Percentiles rank a stretch among this genome's conserved stretches.
Evolutionary conservation across 208 protist species (phyloP).

Genomic region (Crithidia bombi): DNA sequence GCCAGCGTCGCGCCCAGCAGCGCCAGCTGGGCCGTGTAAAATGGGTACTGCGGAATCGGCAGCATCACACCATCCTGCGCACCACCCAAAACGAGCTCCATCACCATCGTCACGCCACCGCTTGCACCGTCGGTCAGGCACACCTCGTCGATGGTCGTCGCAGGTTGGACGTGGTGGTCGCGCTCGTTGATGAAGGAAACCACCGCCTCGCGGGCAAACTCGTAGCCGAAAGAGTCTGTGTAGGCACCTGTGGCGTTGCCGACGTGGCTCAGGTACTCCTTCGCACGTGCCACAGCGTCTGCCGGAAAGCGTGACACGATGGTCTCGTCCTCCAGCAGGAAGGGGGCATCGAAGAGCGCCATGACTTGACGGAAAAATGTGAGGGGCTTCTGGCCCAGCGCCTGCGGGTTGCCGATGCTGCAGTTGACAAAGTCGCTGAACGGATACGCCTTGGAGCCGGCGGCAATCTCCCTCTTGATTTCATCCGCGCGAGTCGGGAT

Average conservation of each 20-base stretch:
- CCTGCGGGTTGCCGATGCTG: conserved; percentile 99
- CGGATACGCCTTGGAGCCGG: conserved; percentile 43
- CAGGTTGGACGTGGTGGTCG: conserved; percentile 79
- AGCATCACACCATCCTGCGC: conserved; percentile 91
- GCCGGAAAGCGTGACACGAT: conserved; percentile 66
- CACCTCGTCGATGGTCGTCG: conserved; percentile 48
- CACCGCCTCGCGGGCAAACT: conserved; percentile 89
- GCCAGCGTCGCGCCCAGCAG: conserved; percentile 92
- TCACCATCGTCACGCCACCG: conserved; percentile 84
- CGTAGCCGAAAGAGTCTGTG: conserved; percentile 93
- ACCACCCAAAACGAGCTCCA: conserved; percentile 86
- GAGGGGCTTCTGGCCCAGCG: conserved; percentile 95
- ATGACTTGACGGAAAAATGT: conserved; percentile 97
- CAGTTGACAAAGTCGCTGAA: conserved; percentile 95
- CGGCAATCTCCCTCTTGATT: conserved; percentile 72
- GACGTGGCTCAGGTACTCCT: conserved; percentile 67
- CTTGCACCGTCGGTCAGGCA: conserved; percentile 98
- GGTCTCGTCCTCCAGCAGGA: conserved; percentile 63
- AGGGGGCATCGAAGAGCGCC: conserved; percentile 75
- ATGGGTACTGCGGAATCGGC: conserved; percentile 99
- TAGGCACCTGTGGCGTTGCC: conserved; percentile 94
- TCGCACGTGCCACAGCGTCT: conserved; percentile 93
- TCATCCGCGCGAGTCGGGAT: conserved; percentile 81
- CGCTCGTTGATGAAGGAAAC: conserved; percentile 94
- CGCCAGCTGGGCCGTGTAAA: conserved; percentile 98